These are phyloP conservation scores for Mycena albidolilacea DNA, from an alignment of 768 basidiomycete species.

Conservation along the genomic window DNA sequence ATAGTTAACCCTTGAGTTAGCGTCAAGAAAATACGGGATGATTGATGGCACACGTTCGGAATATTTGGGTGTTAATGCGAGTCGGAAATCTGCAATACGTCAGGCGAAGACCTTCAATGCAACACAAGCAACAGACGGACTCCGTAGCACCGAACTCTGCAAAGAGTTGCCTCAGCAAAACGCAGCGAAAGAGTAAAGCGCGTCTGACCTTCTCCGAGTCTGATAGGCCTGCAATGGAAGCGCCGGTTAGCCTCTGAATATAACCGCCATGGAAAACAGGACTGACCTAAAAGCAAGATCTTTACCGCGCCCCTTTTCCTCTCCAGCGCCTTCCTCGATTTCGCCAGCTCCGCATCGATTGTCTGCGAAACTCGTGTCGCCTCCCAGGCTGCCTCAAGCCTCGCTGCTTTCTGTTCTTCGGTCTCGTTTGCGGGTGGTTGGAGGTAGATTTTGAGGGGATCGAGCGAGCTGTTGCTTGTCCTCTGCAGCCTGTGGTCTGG, in stretches of 20 bases:
- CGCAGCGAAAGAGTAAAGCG: constrained; percentile 4
- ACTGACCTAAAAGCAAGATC: constrained; percentile 56
- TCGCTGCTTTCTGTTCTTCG: constrained; percentile 47
- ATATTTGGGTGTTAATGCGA: constrained; percentile 62
- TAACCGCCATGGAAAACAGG: background rate
- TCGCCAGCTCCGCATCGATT: constrained; percentile 54
- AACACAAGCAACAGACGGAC: constrained; percentile 5
- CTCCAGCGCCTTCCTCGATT: constrained; percentile 51
- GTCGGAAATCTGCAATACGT: constrained; percentile 60
- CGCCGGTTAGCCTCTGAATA: background rate
- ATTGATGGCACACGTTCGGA: constrained; percentile 55
- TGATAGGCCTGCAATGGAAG: constrained; percentile 49
- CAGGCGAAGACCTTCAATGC: too few species aligned
- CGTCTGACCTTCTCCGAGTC: constrained; percentile 55
- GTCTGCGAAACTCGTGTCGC: constrained; percentile 51
- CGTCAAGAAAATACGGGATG: background rate
- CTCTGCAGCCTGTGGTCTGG: background rate
- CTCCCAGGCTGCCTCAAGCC: constrained; percentile 50
- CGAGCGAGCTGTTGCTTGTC: constrained; percentile 36
- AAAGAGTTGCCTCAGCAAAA: background rate
- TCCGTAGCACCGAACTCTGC: constrained; percentile 39
- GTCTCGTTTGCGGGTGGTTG: constrained; percentile 54
- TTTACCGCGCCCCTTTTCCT: constrained; percentile 55
- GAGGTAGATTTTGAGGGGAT: constrained; percentile 48
- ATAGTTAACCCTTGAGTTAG: constrained; percentile 27